Percentiles rank a stretch among this genome's conserved stretches.
phyloP scores from a whole-genome alignment of 2,329 filamentous ascomycete genomes.

The Claviceps fusiformis region DNA sequence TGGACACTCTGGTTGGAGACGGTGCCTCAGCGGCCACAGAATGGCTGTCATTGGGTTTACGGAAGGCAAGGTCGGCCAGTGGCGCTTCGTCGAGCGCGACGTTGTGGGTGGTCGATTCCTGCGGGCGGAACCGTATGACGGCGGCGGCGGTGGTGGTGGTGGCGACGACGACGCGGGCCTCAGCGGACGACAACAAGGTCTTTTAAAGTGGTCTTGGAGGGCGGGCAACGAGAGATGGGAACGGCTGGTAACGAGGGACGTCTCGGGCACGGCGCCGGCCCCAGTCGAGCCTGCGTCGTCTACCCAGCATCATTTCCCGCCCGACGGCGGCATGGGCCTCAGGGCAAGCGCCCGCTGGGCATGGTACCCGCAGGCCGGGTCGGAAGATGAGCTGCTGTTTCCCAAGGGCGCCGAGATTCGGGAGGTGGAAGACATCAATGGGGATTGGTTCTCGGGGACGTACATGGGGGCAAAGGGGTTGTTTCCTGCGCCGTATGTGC shows the following conservation, averaged over 20 bases:
- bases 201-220: conserved; percentile 41
- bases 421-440: conserved; percentile 78
- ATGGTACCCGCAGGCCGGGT: conserved; percentile 56
- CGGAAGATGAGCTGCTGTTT: conserved; percentile 67
- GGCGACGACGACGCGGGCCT: conserved; percentile 17
- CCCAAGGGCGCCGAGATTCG: conserved; percentile 70
- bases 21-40: conserved; percentile 67
- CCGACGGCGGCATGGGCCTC: conserved; percentile 60
- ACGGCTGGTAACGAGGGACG: conserved; percentile 37
- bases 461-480: conserved; percentile 71
- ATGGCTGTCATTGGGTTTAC: conserved; percentile 73
- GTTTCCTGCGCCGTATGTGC: conserved; percentile 69
- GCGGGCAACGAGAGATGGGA: conserved; percentile 25
- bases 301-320: conserved; percentile 41
- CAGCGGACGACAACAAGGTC: conserved; percentile 14
- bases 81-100: conserved; percentile 54
- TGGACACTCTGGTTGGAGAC: conserved; percentile 67
- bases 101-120: conserved; percentile 66
- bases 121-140: conserved; percentile 39
- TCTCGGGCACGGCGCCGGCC: conserved; percentile 29
- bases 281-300: conserved; percentile 15
- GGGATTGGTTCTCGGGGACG: conserved; percentile 77
- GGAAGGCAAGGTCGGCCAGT: conserved; percentile 51
- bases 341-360: conserved; percentile 55
- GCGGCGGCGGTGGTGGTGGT: conserved; percentile 10